These are phyloP conservation scores for Butyriboletus loyo DNA, from an alignment of 768 basidiomycete species.

Conservation along the genomic window DNA sequence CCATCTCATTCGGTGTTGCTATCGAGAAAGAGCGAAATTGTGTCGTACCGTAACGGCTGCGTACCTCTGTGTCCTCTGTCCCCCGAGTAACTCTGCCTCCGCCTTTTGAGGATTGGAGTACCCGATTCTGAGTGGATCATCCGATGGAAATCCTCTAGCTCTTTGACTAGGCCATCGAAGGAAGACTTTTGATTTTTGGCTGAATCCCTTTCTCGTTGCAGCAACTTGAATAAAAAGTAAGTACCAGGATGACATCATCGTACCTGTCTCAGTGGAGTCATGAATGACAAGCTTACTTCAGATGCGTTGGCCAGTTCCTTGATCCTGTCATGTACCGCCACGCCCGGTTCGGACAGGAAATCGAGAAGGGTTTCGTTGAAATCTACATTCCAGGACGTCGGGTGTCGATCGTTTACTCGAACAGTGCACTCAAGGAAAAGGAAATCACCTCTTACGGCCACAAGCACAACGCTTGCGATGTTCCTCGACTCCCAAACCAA, in stretches of 20 bases:
- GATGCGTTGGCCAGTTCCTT: constrained; percentile 10
- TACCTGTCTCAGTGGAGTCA: background rate
- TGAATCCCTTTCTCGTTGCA: constrained; percentile 10
- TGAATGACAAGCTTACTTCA: constrained; percentile 1
- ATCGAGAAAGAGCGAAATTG: background rate
- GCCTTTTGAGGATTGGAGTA: background rate
- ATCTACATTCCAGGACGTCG: background rate
- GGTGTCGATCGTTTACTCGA: background rate
- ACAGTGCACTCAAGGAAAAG: background rate
- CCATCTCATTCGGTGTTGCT: background rate
- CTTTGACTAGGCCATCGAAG: constrained; percentile 9
- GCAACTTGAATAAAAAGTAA: constrained; percentile 4
- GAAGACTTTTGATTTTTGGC: constrained; percentile 5
- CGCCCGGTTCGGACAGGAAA: constrained; percentile 12
- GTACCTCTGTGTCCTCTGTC: background rate
- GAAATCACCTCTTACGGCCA: constrained; percentile 13
- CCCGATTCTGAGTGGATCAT: background rate
- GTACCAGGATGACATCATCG: background rate
- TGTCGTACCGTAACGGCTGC: constrained; percentile 1
- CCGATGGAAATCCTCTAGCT: constrained; percentile 6
- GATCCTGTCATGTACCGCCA: constrained; percentile 8
- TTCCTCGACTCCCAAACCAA: constrained; percentile 20
- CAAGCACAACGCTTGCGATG: constrained; percentile 10
- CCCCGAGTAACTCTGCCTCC: background rate
- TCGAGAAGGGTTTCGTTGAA: constrained; percentile 21